These are phyloP conservation scores for Adansonia digitata DNA, from an alignment of 345 rosid species.

Conservation along the genomic window DNA sequence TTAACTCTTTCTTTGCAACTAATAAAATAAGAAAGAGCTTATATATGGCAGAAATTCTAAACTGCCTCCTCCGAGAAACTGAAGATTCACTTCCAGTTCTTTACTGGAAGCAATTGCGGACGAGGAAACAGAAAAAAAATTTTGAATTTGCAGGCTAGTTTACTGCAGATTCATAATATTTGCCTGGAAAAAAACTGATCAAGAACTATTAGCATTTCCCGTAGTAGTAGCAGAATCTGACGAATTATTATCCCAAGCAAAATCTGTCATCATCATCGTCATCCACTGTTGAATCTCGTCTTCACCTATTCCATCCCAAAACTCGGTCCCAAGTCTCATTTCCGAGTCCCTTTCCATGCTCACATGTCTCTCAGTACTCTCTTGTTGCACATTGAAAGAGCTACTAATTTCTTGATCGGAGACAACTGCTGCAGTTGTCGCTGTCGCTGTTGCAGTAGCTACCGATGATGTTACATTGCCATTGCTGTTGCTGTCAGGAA, in stretches of 20 bases:
- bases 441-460: not conserved
- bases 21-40: slow-evolving; percentile 3
- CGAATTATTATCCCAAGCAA: slow-evolving; percentile 36
- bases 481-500: slow-evolving; percentile 24
- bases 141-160: too few species aligned
- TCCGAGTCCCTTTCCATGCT: not conserved
- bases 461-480: not conserved
- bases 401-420: not conserved
- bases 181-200: not conserved
- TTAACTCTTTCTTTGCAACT: slow-evolving; percentile 11
- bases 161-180: too few species aligned
- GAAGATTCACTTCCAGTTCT: not conserved
- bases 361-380: not conserved
- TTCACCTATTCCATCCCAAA: slow-evolving; percentile 29
- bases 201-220: slow-evolving; percentile 8
- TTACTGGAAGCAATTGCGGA: not conserved
- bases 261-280: slow-evolving; percentile 51
- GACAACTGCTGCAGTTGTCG: not conserved
- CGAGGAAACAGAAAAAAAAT: not conserved
- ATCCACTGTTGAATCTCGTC: slow-evolving; percentile 45
- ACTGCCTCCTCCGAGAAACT: not conserved
- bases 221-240: slow-evolving; percentile 48
- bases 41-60: not conserved
- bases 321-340: slow-evolving; percentile 17
- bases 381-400: slow-evolving; percentile 12